Conservation (phyloP, 2,329 filamentous ascomycete genomes). For the Colletotrichum tamarilloi region DNA sequence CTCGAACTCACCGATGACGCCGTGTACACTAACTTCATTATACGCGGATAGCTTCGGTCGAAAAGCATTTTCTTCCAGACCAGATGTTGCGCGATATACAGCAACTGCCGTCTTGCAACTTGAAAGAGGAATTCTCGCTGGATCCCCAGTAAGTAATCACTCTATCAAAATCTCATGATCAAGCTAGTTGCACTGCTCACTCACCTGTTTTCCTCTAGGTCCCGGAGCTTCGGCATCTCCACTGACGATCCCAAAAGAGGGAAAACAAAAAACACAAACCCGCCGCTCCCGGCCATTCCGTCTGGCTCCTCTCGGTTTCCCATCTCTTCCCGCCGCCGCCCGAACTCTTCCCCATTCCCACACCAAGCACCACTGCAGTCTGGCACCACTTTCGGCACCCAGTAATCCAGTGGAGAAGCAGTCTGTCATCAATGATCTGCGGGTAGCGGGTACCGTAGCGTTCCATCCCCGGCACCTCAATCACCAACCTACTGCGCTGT, state of each 20-base stretch:
- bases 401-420: background rate
- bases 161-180: background rate
- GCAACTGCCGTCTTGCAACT: accelerated
- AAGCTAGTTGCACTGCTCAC: background rate
- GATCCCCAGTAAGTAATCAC: background rate
- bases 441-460: background rate
- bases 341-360: background rate
- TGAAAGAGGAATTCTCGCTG: no score
- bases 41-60: background rate
- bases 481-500: no score
- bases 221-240: slow-evolving; percentile 33
- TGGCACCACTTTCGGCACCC: no score
- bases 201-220: background rate
- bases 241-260: background rate
- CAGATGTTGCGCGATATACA: background rate
- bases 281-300: slow-evolving; percentile 25
- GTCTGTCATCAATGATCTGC: slow-evolving; percentile 11
- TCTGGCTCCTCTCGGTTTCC: background rate
- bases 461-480: background rate
- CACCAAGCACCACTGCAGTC: background rate
- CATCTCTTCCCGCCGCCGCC: background rate
- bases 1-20: background rate
- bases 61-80: background rate
- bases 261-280: background rate
- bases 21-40: background rate